Evolutionary conservation across 495 filamentous ascomycete genomes (phyloP), one percentile per base, ranked within the genome.

Genomic region (Filosporella fistucella): DNA sequence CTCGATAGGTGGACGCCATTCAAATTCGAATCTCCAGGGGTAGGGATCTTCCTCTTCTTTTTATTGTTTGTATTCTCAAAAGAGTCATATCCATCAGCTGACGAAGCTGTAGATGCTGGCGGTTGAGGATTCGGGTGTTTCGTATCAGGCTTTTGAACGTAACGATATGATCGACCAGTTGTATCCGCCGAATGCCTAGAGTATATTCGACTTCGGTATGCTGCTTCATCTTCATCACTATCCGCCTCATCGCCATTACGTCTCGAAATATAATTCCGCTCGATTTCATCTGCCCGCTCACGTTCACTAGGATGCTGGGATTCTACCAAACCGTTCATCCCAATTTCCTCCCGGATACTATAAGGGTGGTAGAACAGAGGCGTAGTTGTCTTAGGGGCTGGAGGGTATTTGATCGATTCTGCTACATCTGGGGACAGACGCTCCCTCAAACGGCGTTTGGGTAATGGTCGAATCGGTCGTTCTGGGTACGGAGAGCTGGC

Each of bases 11-110:
- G 83, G 38, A 70, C 69, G 11, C 77, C 78, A 45, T 64, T 70
- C 23, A 72, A 46, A 29, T 59, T 65, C 4, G 78, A 68, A 42
- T 80, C 83, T 3, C 83, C 86, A n/a, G 88, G 84, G 0, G 86
- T 87, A 4, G 94, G 94, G 23, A 97, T 96, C 67, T 99, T 99
- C 48, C 94, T 80, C 65, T 99, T 98, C 71, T 97, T 98, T 66
- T 99, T 99, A 63, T 99, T 97, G 62, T 96, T 97, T 42, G 89
- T 96, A 57, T 99, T 97, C 63, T 99, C 93, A 58, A 96, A 94
- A 14, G 87, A 91, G 61, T 97, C 94, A 62, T 97, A 96, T 23
- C 93, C 89, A 63, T 97, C 94, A 4, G 77, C 80, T 7, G 78
- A 78, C 20, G 78, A 80, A 2, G 69, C 56, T 4, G 73, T 67